Conservation (phyloP, 2,329 filamentous ascomycete species). For the Talaromyces islandicus region DNA sequence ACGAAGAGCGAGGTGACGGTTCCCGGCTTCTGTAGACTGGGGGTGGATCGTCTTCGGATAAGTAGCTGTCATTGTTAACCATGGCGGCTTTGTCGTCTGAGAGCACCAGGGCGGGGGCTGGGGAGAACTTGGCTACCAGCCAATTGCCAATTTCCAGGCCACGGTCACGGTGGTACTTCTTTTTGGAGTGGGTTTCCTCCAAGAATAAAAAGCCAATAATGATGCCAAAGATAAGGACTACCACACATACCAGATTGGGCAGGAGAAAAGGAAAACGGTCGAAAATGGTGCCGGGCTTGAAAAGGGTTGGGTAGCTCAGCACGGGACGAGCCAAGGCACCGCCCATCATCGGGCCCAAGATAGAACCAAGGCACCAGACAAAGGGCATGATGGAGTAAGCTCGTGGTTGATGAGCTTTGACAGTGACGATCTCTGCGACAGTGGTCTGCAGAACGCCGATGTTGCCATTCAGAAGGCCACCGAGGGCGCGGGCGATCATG, state of each 20-base stretch:
- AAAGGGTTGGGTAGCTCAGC: constrained; percentile 69
- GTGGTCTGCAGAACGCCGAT: constrained; percentile 94
- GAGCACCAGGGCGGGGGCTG: constrained; percentile 18
- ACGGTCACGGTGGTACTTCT: constrained; percentile 68
- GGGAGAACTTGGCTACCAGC: constrained; percentile 44
- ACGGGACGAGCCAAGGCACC: constrained; percentile 85
- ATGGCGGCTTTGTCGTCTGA: constrained; percentile 13
- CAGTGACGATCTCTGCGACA: constrained; percentile 85
- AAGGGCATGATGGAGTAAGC: constrained; percentile 98
- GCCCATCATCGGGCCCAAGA: constrained; percentile 85
- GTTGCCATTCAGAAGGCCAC: constrained; percentile 90
- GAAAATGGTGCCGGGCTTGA: constrained; percentile 69
- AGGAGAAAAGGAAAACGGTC: constrained; percentile 84
- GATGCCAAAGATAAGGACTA: constrained; percentile 70
- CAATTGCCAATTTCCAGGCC: constrained; percentile 72
- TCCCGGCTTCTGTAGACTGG: constrained; percentile 62
- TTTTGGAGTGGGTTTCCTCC: constrained; percentile 86
- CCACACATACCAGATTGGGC: constrained; percentile 83
- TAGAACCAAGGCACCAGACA: constrained; percentile 96
- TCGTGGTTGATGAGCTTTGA: constrained; percentile 87
- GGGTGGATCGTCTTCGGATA: constrained; percentile 57
- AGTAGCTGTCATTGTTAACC: constrained; percentile 50
- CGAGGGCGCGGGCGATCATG: constrained; percentile 78
- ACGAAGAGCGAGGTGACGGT: constrained; percentile 46
- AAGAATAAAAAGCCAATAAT: constrained; percentile 76